Conservation (phyloP, 805 yeast genomes). For the Myxozyma vanderwaltii region DNA sequence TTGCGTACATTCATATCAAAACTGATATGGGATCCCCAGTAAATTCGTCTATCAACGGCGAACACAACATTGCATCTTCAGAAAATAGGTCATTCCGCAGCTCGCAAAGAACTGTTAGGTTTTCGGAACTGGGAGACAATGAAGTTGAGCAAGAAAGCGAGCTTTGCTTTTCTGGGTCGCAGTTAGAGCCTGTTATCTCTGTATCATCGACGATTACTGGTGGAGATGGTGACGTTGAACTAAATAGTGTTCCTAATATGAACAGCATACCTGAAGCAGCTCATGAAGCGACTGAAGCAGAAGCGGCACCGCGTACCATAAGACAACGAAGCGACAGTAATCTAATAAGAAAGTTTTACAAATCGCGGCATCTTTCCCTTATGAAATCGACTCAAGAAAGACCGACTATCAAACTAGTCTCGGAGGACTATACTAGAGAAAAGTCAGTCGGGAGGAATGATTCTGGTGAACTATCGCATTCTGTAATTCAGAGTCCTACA, state of each 20-base stretch:
- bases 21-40: not conserved
- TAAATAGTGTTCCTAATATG: too few relatives aligned
- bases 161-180: not conserved
- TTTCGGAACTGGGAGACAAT: not conserved
- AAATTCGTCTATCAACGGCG: not conserved
- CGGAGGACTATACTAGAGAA: not conserved
- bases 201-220: not conserved
- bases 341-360: not conserved
- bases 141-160: not conserved
- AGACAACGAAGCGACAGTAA: conserved; percentile 1
- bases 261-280: not conserved
- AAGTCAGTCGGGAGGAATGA: not conserved
- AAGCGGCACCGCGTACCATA: not conserved
- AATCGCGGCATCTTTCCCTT: conserved; percentile 12
- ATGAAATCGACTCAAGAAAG: conserved; percentile 3
- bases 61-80: not conserved
- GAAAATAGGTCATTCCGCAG: not conserved
- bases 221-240: not conserved
- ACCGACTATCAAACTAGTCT: not conserved
- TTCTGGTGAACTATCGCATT: not conserved
- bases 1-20: not conserved
- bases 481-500: too few relatives aligned
- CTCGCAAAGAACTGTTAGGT: not conserved
- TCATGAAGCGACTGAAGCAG: not conserved
- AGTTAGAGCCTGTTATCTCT: not conserved